Base-by-base conservation (phyloP, 805 yeast species). In the Saccharomycopsis capsularis region DNA sequence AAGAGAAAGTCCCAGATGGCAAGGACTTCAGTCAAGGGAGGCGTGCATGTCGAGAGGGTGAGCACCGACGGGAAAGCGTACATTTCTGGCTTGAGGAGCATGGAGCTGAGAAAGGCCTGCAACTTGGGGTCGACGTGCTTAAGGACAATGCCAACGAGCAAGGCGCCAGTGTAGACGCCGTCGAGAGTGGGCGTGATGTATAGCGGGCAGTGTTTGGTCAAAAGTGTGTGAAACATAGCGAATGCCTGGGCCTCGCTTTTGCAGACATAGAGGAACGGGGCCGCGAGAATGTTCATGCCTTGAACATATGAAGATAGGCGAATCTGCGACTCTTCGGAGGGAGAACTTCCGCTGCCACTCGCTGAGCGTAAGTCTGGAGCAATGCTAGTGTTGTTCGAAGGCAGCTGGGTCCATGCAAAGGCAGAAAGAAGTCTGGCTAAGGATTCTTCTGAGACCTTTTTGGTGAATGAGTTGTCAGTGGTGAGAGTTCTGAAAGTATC, bases 1-100 rank as follows among this genome's bases (percentile, higher is more conserved):
- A 89, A 84, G 57, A 88, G 66, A 56, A 89, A 85, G 62, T 89
- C 97, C 97, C 97, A 89, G 16, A 89, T 69, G 50, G 79, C 76
- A 35, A 89, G 65, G 1, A 85, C 85, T 54, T 89, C 87, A 29
- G 69, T 67, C 40, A 90, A 68, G 0, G 96, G 90, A 7, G 95
- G 95, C 4, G 95, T 87, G 58, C 95, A 86, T 2, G 96, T 91
- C 48, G 90, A 80, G 42, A 90, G 67, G 0, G 97, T 89, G 55
- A 90, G 66, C 1, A 88, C 85, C 0, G 90, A 80, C 3, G 89
- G 85, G 55, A 89, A 81, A 0, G 95, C 96, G 62, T 89, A 89
- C 23, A 89, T 79, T 59, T 88, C 89, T 0, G 96, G 90, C 24
- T 85, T 81, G 47, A 89, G 68, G 58, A 84, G 50, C 57, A 81